Base-by-base conservation (phyloP, 768 basidiomycete genomes). In the Lactarius indigo region DNA sequence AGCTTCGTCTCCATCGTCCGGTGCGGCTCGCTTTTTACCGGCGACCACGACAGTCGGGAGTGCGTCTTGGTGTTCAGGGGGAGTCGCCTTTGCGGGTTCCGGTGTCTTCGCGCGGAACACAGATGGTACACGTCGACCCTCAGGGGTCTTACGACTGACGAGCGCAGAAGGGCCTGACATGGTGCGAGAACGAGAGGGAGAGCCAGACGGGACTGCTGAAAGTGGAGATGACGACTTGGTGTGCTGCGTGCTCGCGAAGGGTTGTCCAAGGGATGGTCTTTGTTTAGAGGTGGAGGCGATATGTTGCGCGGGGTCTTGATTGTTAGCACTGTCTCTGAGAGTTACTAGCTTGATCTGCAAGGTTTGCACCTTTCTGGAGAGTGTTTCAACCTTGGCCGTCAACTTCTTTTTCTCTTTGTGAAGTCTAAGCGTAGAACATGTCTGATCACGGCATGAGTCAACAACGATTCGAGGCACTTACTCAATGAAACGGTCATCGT, bases 381-480 rank as follows among this genome's bases (percentile, higher is more conserved):
- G 78, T 12, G 83, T 79, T 64, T 92, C 91, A 44, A 91, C 85
- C 75, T 88, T 92, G 64, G 77, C 78, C 3, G 78, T 78, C 30
- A 93, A 79, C 71, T 89, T 91, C 79, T 91, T 92, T 78, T 90
- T 92, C 69, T 88, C 87, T 75, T 91, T 92, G 68, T 90, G 74
- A 74, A 90, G 84, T 70, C 91, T 93, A 71, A 26, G n/a, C 56
- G 28, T 57, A 39, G 47, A 41, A 52, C 61, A 31, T 70, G 58
- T 59, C 47, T 28, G 59, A 23, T 58, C 47, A 59, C 64, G 20
- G 18, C 64, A 35, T 35, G n/a, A 17, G 3, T n/a, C 13, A 13
- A 31, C 15, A 18, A 33, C 44, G 8, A 23, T 52, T 31, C 8
- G n/a, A 5, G 28, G 10, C n/a, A 80, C 88, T 70, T 76, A 93